Evolutionary conservation across 805 yeast genomes (phyloP).

Genomic region (Metschnikowia similis): DNA sequence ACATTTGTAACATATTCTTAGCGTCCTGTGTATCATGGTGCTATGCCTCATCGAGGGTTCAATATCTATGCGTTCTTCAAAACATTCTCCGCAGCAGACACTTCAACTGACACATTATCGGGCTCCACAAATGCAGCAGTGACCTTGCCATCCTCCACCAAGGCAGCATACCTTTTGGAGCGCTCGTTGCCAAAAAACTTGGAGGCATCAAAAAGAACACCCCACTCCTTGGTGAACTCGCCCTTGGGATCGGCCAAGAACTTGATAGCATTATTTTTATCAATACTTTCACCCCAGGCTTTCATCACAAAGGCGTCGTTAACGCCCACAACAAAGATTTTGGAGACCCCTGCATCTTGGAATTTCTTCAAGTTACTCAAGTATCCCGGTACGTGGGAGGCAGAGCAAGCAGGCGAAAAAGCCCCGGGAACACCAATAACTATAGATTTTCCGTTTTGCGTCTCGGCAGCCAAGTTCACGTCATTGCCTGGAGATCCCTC

Average conservation of each 20-base stretch:
- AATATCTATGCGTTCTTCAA: slow-evolving; percentile 17
- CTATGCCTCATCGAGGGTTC: neutral
- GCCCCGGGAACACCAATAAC: slow-evolving; percentile 57
- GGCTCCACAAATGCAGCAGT: slow-evolving; percentile 69
- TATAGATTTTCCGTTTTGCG: slow-evolving; percentile 46
- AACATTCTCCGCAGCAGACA: slow-evolving; percentile 45
- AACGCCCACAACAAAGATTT: slow-evolving; percentile 67
- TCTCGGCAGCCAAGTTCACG: slow-evolving; percentile 50
- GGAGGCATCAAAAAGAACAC: slow-evolving; percentile 69
- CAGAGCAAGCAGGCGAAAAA: slow-evolving; percentile 75
- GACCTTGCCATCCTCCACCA: slow-evolving; percentile 74
- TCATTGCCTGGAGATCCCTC: slow-evolving; percentile 64
- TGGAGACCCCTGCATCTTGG: slow-evolving; percentile 59
- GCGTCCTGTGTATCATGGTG: too few species aligned
- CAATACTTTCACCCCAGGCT: slow-evolving; percentile 63
- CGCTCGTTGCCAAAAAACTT: slow-evolving; percentile 73
- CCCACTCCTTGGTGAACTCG: slow-evolving; percentile 62
- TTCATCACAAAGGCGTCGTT: slow-evolving; percentile 83
- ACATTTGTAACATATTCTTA: too few species aligned
- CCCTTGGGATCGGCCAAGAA: slow-evolving; percentile 81
- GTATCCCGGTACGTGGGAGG: slow-evolving; percentile 72
- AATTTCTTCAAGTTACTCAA: slow-evolving; percentile 48
- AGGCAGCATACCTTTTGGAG: slow-evolving; percentile 69
- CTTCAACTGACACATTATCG: slow-evolving; percentile 68
- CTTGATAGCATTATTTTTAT: slow-evolving; percentile 31